Evolutionary conservation across 2,329 filamentous ascomycete genomes (phyloP), one percentile per base, ranked within the genome.

Genomic region (Drechslerella coelobrocha): DNA sequence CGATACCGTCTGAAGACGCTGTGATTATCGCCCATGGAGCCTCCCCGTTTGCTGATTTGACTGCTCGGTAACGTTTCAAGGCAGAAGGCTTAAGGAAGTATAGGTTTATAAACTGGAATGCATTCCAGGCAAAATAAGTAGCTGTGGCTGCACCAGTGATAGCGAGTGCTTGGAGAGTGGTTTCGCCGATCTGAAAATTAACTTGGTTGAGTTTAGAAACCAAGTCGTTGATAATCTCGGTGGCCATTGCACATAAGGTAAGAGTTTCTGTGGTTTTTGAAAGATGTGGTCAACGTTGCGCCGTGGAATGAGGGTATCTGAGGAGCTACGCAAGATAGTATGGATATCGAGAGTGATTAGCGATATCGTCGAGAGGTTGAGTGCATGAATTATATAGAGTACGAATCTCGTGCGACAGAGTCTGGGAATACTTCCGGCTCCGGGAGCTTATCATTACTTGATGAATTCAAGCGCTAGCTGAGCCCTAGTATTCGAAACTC

Each of bases 1-100:
- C 94, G 73, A 99, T 88, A 74, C 94, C 95, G 80, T 99, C 94
- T 5, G 92, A 97, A 51, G 93, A 94, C 73, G 94, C 94, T 24
- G 94, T 99, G 45, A 99, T 85, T 57, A 99, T 85, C 26, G 91
- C 94, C 92, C 93, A 99, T 65, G 89, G 92, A 72, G 93, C 93
- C 76, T 91, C 63, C 2, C 57, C 57, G 5, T 56, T 69, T 10
- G 63, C 31, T 9, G 63, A 62, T 39, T 57, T 52, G 21, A 61
- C 51, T 2, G 43, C 51, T 1, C 31, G 63, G 47, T 69, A 69
- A 12, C 47, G 52, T 7, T 61, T 26, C 8, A 69, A 56, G 6
- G 34, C 39, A n/a, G 63, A 69, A 9, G 56, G 26, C 19, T 57
- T 69, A 3, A 69, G 45, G 34, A 69, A 69, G 39, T 69, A 69